Conservation (phyloP, 2,329 filamentous ascomycete species). For the Alternaria gansuensis region DNA sequence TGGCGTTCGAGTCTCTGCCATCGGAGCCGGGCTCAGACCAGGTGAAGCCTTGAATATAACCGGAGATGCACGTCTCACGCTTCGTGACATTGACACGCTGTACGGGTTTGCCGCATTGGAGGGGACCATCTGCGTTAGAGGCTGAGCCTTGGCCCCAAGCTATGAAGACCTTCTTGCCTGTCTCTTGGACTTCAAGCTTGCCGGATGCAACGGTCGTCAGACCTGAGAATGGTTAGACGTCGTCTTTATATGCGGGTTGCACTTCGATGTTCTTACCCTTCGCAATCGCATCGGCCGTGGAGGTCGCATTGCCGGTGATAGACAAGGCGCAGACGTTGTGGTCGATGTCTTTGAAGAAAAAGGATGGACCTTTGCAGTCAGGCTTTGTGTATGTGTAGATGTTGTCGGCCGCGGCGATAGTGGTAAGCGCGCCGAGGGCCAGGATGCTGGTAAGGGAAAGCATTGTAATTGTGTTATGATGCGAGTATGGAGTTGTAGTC, state of each 20-base stretch:
- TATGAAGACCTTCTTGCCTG: slow-evolving; percentile 5
- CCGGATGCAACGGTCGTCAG: neutral
- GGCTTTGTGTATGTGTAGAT: slow-evolving; percentile 13
- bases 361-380: neutral
- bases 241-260: neutral
- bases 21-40: slow-evolving; percentile 4
- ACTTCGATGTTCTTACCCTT: neutral
- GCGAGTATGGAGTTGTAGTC: neutral
- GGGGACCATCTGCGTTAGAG: neutral
- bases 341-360: slow-evolving; percentile 14
- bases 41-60: neutral
- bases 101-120: slow-evolving; percentile 2
- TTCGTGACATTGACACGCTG: neutral
- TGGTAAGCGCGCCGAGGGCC: neutral
- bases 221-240: neutral
- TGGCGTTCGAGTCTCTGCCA: neutral
- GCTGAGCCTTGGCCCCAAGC: slow-evolving; percentile 6
- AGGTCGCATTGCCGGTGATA: neutral
- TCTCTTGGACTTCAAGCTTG: slow-evolving; percentile 2
- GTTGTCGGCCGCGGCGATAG: slow-evolving; percentile 4
- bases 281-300: neutral
- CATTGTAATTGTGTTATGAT: neutral
- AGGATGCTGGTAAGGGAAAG: neutral
- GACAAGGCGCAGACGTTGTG: slow-evolving; percentile 14
- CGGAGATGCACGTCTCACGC: neutral